Base-by-base conservation (phyloP, 257 asterid species). In the Lycium ferocissimum region DNA sequence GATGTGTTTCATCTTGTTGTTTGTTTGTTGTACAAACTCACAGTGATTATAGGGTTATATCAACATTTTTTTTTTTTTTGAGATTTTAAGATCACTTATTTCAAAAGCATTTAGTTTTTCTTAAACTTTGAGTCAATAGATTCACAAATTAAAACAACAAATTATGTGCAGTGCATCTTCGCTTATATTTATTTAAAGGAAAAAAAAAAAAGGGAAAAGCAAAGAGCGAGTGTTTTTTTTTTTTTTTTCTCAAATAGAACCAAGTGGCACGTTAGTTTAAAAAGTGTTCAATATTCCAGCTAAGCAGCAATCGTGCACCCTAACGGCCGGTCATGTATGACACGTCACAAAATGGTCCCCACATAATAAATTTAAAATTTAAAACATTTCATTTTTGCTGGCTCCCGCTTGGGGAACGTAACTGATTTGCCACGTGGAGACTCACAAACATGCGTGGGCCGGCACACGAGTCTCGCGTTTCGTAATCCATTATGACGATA, bases 381-480 rank as follows among this genome's bases (percentile, higher is more conserved):
- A 0, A 65, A 45, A n/a, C 4, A 2, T 47, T 73, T 6, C 22
- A 66, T 66, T 40, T 26, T 33, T 14, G 45, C 5, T 33, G 35
- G 67, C 35, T 61, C 35, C 69, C 13, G 37, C 69, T 62, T 62
- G 45, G 81, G 81, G 35, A 47, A 9, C 81, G n/a, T 14, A 73
- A 20, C 22, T 7, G 47, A 78, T 4, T 33, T 53, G 47, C 65
- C 82, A 78, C 82, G 63, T 78, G 82, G 63, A 78, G 8, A 22
- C 62, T 18, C 15, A n/a, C 22, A 43, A 72, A n/a, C 38, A 78
- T 3, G 33, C 43, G 57, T 26, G 97, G 94, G 92, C 93, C 92
- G 90, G 92, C 94, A 91, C 96, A 92, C 94, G 91, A 88, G 89
- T 84, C 85, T 87, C 85, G 94, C 63, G 85, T 81, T 69, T 81